These are phyloP conservation scores for Dactylellina leptospora DNA, from an alignment of 2,329 filamentous ascomycete genomes.

Conservation along the genomic window DNA sequence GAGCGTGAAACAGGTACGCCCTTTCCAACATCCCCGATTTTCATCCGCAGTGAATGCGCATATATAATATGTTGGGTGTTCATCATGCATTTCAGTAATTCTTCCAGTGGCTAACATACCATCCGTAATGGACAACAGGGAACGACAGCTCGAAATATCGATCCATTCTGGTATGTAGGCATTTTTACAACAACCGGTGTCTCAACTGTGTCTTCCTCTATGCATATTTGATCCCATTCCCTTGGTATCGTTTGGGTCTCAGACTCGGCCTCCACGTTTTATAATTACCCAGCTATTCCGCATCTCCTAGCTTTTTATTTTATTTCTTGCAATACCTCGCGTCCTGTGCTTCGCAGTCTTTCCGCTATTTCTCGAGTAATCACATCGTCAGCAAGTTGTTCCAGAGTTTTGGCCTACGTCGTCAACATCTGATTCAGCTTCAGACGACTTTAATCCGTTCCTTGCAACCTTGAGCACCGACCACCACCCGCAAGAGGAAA, in stretches of 20 bases:
- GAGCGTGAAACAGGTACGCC: no score
- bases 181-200: slow-evolving; percentile 4
- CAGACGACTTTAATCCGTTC: not conserved
- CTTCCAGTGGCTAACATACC: slow-evolving; percentile 30
- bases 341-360: no score
- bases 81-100: not conserved
- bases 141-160: slow-evolving; percentile 8
- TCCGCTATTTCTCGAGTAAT: not conserved
- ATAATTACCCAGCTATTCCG: slow-evolving; percentile 16
- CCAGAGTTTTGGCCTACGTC: slow-evolving; percentile 10
- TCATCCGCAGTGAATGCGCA: no score
- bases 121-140: not conserved
- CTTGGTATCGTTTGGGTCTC: slow-evolving; percentile 32
- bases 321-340: not conserved
- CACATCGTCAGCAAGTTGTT: slow-evolving; percentile 6
- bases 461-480: not conserved
- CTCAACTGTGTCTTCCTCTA: slow-evolving; percentile 1
- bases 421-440: slow-evolving; percentile 13
- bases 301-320: not conserved
- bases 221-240: slow-evolving; percentile 42
- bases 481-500: not conserved
- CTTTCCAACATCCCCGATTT: no score
- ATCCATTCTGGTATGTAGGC: slow-evolving; percentile 26
- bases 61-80: not conserved
- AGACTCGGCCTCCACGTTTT: slow-evolving; percentile 43